A percentile compares a stretch with the other conserved stretches of the same genome.
phyloP scores from a whole-genome alignment of 2,329 filamentous ascomycete genomes.

The Colletotrichum tabaci region DNA sequence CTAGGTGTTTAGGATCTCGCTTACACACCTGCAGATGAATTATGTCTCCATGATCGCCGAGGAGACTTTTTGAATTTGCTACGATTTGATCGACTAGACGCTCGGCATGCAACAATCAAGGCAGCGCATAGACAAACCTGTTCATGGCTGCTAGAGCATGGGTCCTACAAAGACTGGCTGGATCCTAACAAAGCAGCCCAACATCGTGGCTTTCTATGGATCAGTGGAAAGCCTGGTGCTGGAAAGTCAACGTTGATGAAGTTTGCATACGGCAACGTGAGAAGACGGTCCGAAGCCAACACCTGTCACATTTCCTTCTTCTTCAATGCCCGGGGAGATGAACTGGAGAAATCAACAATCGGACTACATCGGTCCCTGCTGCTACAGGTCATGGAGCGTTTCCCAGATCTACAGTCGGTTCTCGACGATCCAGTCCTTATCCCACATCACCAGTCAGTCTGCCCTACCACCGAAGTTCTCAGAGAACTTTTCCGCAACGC shows the following conservation, averaged over 20 bases:
- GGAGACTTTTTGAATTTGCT: conserved; percentile 49
- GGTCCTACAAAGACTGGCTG: conserved; percentile 56
- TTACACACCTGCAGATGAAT: not conserved
- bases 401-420: conserved; percentile 42
- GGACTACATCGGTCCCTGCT: conserved; percentile 68
- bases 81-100: conserved; percentile 56
- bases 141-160: conserved; percentile 56
- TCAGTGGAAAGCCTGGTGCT: conserved; percentile 61
- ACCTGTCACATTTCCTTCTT: conserved; percentile 59
- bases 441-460: conserved; percentile 35
- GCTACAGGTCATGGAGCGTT: conserved; percentile 58
- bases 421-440: conserved; percentile 6
- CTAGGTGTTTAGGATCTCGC: not conserved
- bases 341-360: conserved; percentile 59
- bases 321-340: conserved; percentile 62
- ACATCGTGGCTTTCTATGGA: conserved; percentile 61
- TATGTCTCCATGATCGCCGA: not conserved
- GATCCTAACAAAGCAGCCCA: conserved; percentile 46
- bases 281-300: conserved; percentile 39
- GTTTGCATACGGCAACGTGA: conserved; percentile 46
- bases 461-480: conserved; percentile 43
- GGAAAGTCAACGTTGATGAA: conserved; percentile 66
- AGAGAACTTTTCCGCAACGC: conserved; percentile 45
- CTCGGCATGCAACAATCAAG: conserved; percentile 54
- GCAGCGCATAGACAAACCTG: conserved; percentile 56